Percentiles rank a stretch among this genome's conserved stretches.
These are phyloP conservation scores for Colletotrichum endophyticum DNA, from an alignment of 2,329 filamentous ascomycete species.

Conservation along the genomic window DNA sequence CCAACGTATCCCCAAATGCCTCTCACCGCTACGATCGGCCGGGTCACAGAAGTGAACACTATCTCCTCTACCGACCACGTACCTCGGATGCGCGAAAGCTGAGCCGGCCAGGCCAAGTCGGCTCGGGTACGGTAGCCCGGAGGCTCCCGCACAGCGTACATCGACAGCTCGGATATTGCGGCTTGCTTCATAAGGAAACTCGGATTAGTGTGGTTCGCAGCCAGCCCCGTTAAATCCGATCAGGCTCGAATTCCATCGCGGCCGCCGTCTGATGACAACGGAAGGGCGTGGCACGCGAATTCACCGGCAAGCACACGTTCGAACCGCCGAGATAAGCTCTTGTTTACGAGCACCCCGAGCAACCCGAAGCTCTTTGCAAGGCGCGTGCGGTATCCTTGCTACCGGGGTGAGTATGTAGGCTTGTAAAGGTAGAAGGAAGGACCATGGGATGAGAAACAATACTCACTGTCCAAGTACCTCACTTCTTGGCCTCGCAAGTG, in stretches of 20 bases:
- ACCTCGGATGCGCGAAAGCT: not conserved
- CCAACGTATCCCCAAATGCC: not conserved
- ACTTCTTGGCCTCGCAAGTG: not conserved
- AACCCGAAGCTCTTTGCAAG: not conserved
- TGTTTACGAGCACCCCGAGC: not conserved
- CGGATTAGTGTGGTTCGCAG: not conserved
- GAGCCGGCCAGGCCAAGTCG: not conserved
- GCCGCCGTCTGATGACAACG: not conserved
- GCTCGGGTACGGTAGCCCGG: slow-evolving; percentile 7
- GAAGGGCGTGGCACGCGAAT: not conserved
- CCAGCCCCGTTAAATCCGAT: not conserved
- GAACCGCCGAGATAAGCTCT: not conserved
- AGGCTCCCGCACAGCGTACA: not conserved
- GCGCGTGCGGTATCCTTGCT: not conserved
- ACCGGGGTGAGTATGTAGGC: not conserved
- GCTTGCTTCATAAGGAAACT: not conserved
- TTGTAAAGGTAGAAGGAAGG: not conserved
- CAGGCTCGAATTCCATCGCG: not conserved
- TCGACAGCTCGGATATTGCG: not conserved
- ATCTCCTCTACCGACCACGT: not conserved
- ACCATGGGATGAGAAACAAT: not conserved
- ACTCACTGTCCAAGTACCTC: not conserved
- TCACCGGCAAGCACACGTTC: not conserved
- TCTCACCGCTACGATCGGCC: not conserved
- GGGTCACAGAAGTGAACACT: not conserved